These are phyloP conservation scores for Oryza punctata DNA, from an alignment of 176 grass and related monocot species.

Conservation along the genomic window DNA sequence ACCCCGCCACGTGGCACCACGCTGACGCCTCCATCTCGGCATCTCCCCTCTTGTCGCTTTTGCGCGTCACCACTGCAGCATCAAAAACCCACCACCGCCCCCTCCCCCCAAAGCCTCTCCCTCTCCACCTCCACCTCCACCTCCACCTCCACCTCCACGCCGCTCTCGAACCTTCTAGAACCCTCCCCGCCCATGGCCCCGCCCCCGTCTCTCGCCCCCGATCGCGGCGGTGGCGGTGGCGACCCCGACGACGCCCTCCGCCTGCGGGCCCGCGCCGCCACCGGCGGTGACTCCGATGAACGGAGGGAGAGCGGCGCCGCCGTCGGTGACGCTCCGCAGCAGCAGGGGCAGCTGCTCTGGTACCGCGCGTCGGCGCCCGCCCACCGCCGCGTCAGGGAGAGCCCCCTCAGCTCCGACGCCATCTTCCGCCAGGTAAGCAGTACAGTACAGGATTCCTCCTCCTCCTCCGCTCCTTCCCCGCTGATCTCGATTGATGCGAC, in stretches of 20 bases:
- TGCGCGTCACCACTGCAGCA: conserved; percentile 22
- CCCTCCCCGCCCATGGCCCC: conserved; percentile 33
- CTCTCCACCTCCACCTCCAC: too few relatives aligned
- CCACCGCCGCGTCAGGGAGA: conserved; percentile 79
- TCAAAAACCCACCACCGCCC: conserved; percentile 33
- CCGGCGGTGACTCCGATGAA: not conserved
- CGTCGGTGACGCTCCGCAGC: not conserved
- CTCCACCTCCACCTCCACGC: too few relatives aligned
- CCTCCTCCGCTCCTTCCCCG: not conserved
- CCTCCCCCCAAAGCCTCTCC: not conserved
- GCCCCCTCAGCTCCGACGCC: conserved; percentile 88
- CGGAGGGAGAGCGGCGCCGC: not conserved
- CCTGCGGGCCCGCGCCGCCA: conserved; percentile 33
- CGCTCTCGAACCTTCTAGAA: conserved; percentile 13
- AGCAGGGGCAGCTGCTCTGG: conserved; percentile 32
- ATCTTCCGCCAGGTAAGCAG: conserved; percentile 85
- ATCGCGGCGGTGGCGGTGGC: not conserved
- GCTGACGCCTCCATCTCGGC: not conserved
- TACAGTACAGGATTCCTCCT: not conserved
- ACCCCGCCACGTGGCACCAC: conserved; percentile 8
- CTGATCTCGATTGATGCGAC: not conserved
- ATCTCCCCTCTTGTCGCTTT: conserved; percentile 13
- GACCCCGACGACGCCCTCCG: conserved; percentile 27
- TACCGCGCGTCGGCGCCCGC: conserved; percentile 75
- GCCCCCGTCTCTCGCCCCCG: conserved; percentile 25